Conservation (phyloP, 73 alveolate species). For the Stentor coeruleus region DNA sequence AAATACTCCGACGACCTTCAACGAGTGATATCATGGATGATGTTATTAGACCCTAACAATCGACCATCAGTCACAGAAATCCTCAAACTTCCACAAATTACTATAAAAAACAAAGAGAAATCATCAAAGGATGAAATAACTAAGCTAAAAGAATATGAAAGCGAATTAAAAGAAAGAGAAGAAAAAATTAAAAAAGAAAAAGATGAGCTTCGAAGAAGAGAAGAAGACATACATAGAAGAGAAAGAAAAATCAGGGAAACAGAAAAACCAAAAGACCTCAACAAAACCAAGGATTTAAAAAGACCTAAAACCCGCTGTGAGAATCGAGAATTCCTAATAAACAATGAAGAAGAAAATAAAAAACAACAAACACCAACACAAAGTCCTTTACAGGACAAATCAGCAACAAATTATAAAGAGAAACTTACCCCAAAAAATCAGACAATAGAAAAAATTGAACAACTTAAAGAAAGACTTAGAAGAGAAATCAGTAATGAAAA, state of each 20-base stretch:
- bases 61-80: slow-evolving; percentile 82
- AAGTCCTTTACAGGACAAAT: no score
- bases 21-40: slow-evolving; percentile 80
- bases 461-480: no score
- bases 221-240: slow-evolving; percentile 23
- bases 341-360: no score
- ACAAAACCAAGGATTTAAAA: no score
- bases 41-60: slow-evolving; percentile 56
- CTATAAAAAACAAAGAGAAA: slow-evolving; percentile 68
- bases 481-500: no score
- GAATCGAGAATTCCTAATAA: no score
- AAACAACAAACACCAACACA: no score
- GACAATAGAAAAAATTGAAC: no score
- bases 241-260: slow-evolving; percentile 27
- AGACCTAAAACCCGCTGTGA: no score
- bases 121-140: slow-evolving; percentile 64
- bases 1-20: slow-evolving; percentile 80
- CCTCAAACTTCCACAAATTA: slow-evolving; percentile 64
- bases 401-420: no score
- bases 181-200: slow-evolving; percentile 66
- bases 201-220: slow-evolving; percentile 35
- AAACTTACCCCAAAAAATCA: no score
- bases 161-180: slow-evolving; percentile 67
- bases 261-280: no score
- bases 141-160: slow-evolving; percentile 50